phyloP scores from a whole-genome alignment of 2,329 filamentous ascomycete species.

The Fusarium sp. region DNA sequence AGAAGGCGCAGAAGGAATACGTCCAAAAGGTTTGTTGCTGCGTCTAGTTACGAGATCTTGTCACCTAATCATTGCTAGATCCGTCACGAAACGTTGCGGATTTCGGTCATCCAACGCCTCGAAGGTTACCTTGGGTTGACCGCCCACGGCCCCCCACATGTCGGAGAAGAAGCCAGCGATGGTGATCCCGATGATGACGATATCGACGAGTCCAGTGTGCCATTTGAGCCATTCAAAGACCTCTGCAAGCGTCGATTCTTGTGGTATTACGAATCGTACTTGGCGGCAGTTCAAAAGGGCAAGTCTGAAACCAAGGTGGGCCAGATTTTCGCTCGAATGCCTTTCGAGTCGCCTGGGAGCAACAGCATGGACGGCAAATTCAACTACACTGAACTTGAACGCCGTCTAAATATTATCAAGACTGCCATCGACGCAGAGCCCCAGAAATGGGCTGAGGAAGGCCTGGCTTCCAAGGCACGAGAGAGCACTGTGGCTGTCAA shows the following conservation, averaged over 20 bases:
- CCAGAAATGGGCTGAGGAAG: constrained; percentile 73
- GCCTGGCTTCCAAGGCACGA: constrained; percentile 66
- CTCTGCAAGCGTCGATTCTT: constrained; percentile 89
- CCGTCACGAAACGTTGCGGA: constrained; percentile 84
- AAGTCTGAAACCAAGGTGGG: constrained; percentile 69
- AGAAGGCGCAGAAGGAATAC: constrained; percentile 77
- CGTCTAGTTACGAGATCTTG: neutral
- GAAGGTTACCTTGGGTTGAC: constrained; percentile 78
- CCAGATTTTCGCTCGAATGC: constrained; percentile 77
- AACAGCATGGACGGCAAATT: constrained; percentile 90
- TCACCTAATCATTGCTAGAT: constrained; percentile 64
- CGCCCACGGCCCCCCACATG: constrained; percentile 53
- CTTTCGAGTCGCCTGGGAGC: constrained; percentile 73
- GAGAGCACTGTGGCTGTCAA: constrained; percentile 82
- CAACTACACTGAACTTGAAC: constrained; percentile 76
- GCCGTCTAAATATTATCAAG: constrained; percentile 73
- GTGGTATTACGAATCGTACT: constrained; percentile 94
- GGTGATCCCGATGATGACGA: constrained; percentile 57
- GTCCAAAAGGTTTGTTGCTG: constrained; percentile 70
- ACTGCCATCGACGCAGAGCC: constrained; percentile 75
- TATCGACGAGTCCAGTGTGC: constrained; percentile 61
- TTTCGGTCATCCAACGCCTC: constrained; percentile 84
- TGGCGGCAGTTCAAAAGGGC: constrained; percentile 72
- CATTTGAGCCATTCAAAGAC: constrained; percentile 88
- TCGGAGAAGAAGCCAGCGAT: constrained; percentile 30